Base-by-base conservation (phyloP, 495 filamentous ascomycete species). In the Amniculicola lignicola region DNA sequence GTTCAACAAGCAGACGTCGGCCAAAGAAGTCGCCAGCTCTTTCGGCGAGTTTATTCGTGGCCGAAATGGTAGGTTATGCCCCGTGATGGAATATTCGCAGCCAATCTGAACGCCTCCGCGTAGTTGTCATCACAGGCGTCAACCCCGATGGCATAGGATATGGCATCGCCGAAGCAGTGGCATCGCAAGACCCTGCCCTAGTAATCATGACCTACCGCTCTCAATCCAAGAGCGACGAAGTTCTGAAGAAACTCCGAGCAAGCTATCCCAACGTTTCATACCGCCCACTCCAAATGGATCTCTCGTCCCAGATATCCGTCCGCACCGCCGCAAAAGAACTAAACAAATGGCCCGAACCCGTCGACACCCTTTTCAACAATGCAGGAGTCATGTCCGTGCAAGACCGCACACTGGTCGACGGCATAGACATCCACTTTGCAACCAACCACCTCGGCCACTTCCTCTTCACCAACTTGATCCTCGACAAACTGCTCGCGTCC, bases 381-480 rank as follows among this genome's bases (percentile, higher is more conserved):
- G 38, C 38, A 9, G 38, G 38, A 11, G 18, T 52, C 18, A 57
- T 57, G 53, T 27, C 14, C 14, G 10, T 18, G n/a, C 52, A 47
- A 4, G 24, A 56, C 12, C 11, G 47, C 21, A 12, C 12, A 12
- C 52, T 23, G n/a, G 24, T 15, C 6, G 52, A 56, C 24, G 52
- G 52, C 4, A 27, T 31, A 21, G 52, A 56, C 24, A 56, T 37
- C 6, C 52, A 56, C 6, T 54, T 56, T 11, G 52, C 12, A 18
- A 53, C 45, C 9, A 56, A 56, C 23, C 52, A 56, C 36, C 52
- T 56, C 14, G 39, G 47, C 19, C 52, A 56, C 28, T 56, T 56
- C 46, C 46, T 53, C 4, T 40, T 56, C 52, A 54, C 48, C 29
- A 12, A 56, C 11, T 31, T 53, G 19, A 7, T 56, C 16, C 51